Base-by-base conservation (phyloP, 805 yeast species). In the Cephaloascus albidus region DNA sequence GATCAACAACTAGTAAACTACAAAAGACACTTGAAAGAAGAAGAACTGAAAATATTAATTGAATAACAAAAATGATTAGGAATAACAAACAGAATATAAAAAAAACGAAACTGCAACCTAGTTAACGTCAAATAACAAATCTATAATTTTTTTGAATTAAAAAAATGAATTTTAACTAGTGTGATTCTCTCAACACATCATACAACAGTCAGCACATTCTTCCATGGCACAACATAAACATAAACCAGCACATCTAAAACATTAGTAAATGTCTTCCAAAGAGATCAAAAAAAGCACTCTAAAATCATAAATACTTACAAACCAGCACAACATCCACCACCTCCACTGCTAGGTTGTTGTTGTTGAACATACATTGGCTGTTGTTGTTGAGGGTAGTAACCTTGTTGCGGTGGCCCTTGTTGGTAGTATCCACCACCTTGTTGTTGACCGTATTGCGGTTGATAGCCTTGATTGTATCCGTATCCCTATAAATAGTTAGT, bases 351-450 rank as follows among this genome's bases (percentile, higher is more conserved):
- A 3, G 52, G 59, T 18, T 47, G 52, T 34, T 43, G 46, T 40
- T 58, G 62, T 39, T 55, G 60, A 10, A 52, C 54, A 43, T 58
- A 58, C 40, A 56, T 50, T 14, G 63, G 63, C 40, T 58, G 63
- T 18, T 48, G 63, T 40, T 56, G 62, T 42, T 56, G 63, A 45
- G 56, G 54, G 52, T 54, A 47, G 35, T 48, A 47, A 40, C 43
- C 51, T 18, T 58, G 60, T 38, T 49, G 55, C 18, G 43, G 57
- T 19, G 55, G 55, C 18, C 57, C 56, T 38, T 50, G 52, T 41
- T 53, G 56, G 44, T 49, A 49, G 48, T 53, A 51, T 19, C 57
- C 56, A 17, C 43, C 44, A 44, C 44, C 53, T 34, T 44, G 56
- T 26, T 53, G 51, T n/a, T 46, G 48, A 36, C 51, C 48, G 38